Evolutionary conservation across 2,329 filamentous ascomycete species (phyloP), one percentile per base, ranked within the genome.

Genomic region (Penicillium freii): DNA sequence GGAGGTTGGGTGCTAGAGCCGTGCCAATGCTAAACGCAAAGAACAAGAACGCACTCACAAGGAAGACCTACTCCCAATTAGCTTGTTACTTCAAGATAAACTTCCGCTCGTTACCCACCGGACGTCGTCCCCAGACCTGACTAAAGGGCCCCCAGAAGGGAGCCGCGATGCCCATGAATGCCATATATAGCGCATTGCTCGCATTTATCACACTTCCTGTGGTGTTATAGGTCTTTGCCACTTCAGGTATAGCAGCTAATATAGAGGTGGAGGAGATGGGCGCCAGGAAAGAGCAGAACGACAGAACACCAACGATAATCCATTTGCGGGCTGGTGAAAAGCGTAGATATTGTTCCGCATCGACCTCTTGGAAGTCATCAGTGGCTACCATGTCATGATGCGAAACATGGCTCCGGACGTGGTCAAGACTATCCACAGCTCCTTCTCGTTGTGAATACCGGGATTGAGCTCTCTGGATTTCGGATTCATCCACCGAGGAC

Each of bases 261-360:
- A 92, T 84, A 1, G 87, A 87, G 0, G 89, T 92, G 39, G 86
- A 90, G 2, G 86, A 88, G 25, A 91, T 83, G 0, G 90, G 90
- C 1, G 90, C 86, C 44, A 93, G 78, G 62, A 93, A 91, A 27
- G 87, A 85, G 74, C 88, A 91, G 69, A 87, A 90, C 0, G 88
- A 87, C 51, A 92, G 75, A 6, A 92, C 81, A 10, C 79, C 77
- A 17, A 91, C 87, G 51, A 93, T 89, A 59, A 85, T 67, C 3
- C 80, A 69, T 73, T 93, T 94, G 40, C 86, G 82, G 17, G 77
- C 75, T 4, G 75, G 73, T 0, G 86, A 81, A 59, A 92, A 81
- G 19, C 81, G 81, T 65, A 87, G 81, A 76, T 92, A 93, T 59
- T 84, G 75, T 44, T 81, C 80, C 36, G 83, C 81, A 53, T 79